Percentiles rank a stretch among this genome's conserved stretches.
Evolutionary conservation across 306 rosid genomes (phyloP).

Genomic region (Cicer yamashitae): DNA sequence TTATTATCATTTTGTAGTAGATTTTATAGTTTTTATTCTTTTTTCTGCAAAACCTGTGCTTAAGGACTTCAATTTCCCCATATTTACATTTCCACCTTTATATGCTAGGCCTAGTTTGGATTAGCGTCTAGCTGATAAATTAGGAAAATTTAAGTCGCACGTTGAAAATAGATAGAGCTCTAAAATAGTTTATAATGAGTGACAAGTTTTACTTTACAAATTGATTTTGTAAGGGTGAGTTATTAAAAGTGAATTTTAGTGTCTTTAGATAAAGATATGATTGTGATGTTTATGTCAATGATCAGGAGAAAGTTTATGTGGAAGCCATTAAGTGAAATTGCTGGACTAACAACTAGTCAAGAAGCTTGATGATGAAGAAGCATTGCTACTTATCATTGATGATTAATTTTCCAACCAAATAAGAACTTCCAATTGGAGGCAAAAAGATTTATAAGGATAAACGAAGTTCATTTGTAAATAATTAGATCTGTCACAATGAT

Average conservation of each 20-base stretch:
- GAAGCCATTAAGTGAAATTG: constrained; percentile 88
- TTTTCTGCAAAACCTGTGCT: background rate
- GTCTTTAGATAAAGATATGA: background rate
- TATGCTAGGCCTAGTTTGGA: background rate
- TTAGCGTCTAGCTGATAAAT: background rate
- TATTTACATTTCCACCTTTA: background rate
- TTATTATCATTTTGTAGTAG: background rate
- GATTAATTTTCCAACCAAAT: background rate
- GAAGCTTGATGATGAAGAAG: constrained; percentile 41
- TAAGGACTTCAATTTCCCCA: constrained; percentile 10
- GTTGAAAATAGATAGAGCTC: too few species aligned
- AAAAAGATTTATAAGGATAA: background rate
- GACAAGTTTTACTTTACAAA: too few species aligned
- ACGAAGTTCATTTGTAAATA: constrained; percentile 49
- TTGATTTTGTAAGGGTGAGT: too few species aligned
- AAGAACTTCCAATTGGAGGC: constrained; percentile 22
- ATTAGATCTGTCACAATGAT: constrained; percentile 35
- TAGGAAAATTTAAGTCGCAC: too few species aligned
- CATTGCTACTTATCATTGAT: constrained; percentile 22
- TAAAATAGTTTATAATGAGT: background rate
- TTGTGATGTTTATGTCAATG: constrained; percentile 18
- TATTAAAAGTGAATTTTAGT: background rate
- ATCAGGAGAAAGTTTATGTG: constrained; percentile 87
- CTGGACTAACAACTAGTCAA: constrained; percentile 59
- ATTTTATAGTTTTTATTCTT: background rate